A percentile compares a stretch with the other conserved stretches of the same genome.
phyloP scores from a whole-genome alignment of 2,329 filamentous ascomycete genomes.

The Pseudofabraea citricarpa region DNA sequence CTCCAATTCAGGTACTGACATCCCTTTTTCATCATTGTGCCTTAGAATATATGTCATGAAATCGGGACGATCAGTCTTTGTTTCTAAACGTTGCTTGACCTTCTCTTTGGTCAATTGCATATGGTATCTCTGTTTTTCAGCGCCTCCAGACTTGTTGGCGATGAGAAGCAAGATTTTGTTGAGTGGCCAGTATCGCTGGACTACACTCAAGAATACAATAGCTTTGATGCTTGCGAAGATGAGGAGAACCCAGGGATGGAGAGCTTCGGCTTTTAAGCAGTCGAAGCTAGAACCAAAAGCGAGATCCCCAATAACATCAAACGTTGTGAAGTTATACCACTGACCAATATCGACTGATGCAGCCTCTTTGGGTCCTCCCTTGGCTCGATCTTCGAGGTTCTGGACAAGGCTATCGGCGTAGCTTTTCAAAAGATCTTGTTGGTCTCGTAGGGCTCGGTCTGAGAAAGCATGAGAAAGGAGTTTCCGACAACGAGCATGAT shows the following conservation, averaged over 20 bases:
- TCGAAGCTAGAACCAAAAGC: conserved; percentile 28
- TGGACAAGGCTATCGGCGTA: conserved; percentile 1
- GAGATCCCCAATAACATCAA: conserved; percentile 33
- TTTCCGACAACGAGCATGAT: conserved; percentile 20
- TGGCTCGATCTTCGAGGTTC: neutral
- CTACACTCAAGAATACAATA: neutral
- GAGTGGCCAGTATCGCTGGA: neutral
- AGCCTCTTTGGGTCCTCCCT: neutral
- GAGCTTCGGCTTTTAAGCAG: conserved; percentile 23
- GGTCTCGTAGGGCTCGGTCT: conserved; percentile 20
- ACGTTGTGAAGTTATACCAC: conserved; percentile 29
- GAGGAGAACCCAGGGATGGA: conserved; percentile 21
- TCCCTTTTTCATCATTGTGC: conserved; percentile 6
- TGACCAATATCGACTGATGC: conserved; percentile 4
- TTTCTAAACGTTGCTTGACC: conserved; percentile 3
- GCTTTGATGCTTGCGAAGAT: conserved; percentile 22
- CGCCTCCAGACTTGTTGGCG: neutral
- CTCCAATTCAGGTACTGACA: conserved; percentile 3
- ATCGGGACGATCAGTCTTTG: conserved; percentile 1
- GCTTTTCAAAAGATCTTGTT: conserved; percentile 21
- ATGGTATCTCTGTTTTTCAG: conserved; percentile 2
- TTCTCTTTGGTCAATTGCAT: neutral
- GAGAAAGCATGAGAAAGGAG: conserved; percentile 24
- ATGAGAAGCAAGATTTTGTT: conserved; percentile 4
- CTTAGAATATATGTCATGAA: conserved; percentile 9